Conservation (phyloP, 2,329 filamentous ascomycete species). For the Talaromyces sp. region DNA sequence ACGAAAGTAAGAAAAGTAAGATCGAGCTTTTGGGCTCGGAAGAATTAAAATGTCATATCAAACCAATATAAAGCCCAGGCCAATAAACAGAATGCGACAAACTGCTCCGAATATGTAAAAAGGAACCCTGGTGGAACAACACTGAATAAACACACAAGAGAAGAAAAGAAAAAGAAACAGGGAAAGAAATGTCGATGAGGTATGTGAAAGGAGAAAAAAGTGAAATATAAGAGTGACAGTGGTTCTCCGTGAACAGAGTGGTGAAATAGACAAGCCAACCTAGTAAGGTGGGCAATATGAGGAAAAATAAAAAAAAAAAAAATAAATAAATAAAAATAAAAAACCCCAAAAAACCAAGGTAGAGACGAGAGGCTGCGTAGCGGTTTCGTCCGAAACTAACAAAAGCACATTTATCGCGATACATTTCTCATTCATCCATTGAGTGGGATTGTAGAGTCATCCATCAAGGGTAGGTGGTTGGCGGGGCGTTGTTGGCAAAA, state of each 20-base stretch:
- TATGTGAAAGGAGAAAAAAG: constrained; percentile 27
- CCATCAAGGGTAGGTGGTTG: constrained; percentile 41
- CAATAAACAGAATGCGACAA: constrained; percentile 28
- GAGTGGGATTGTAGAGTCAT: constrained; percentile 23
- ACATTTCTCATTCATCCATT: constrained; percentile 30
- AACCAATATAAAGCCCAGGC: constrained; percentile 26
- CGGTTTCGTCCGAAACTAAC: constrained; percentile 24
- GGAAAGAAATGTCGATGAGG: constrained; percentile 9
- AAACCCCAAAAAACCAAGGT: neutral
- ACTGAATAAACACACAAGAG: constrained; percentile 25
- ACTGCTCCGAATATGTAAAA: constrained; percentile 30
- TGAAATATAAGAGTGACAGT: constrained; percentile 19
- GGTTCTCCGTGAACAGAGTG: constrained; percentile 14
- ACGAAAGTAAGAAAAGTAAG: constrained; percentile 15
- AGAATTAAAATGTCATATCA: constrained; percentile 29
- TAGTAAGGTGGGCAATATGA: neutral
- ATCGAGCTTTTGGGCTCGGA: constrained; percentile 13
- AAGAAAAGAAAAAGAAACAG: constrained; percentile 18
- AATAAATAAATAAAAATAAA: constrained; percentile 8
- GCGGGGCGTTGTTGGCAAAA: constrained; percentile 46
- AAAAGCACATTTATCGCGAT: constrained; percentile 23
- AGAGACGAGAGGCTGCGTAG: constrained; percentile 17
- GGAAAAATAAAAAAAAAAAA: constrained; percentile 4
- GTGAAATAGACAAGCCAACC: constrained; percentile 13
- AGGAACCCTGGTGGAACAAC: constrained; percentile 20